Base-by-base conservation (phyloP, 106 monocot genomes). In the Ottelia alismoides region DNA sequence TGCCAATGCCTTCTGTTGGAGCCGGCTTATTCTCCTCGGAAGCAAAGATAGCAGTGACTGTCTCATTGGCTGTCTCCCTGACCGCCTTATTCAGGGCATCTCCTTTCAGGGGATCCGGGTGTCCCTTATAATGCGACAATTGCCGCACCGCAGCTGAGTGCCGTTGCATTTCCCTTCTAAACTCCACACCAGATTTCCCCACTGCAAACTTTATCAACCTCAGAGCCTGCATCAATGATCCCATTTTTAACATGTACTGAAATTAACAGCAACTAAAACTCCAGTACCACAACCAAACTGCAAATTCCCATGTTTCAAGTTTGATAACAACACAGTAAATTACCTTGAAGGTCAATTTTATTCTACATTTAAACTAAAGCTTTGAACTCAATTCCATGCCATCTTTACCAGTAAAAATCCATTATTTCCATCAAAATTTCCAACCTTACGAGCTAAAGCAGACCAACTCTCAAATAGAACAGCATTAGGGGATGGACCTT, bases 71-170 rank as follows among this genome's bases (percentile, higher is more conserved):
- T 48, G 79, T 98, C 47, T 90, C 90, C 24, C 98, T 89, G 28
- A 98, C 98, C 51, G 85, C 79, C 56, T 98, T 90, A 61, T 90
- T 98, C 9, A 86, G 76, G n/a, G 98, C 82, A 69, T 98, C 90
- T 6, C 90, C 98, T 72, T 85, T 98, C 25, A 98, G 51, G 9
- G 89, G 82, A 72, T 98, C 90, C 28, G 74, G 74, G 16, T 98
- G 72, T 0, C 90, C 98, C 62, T 82, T 98, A 65, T 86, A 98
- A 66, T 98, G 98, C 60, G 86, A 55, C 30, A 98, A 62, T 65
- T 82, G 79, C 1, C 80, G 73, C 22, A 98, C 58, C n/a, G 64
- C 70, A 23, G 71, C 65, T 25, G 98, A 98, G 62, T 98, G 73
- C 47, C 89, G 64, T 49, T 98, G 98, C 90, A 90, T 90, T 79